These are phyloP conservation scores for Colletotrichum camelliae DNA, from an alignment of 2,329 filamentous ascomycete species.

Conservation along the genomic window DNA sequence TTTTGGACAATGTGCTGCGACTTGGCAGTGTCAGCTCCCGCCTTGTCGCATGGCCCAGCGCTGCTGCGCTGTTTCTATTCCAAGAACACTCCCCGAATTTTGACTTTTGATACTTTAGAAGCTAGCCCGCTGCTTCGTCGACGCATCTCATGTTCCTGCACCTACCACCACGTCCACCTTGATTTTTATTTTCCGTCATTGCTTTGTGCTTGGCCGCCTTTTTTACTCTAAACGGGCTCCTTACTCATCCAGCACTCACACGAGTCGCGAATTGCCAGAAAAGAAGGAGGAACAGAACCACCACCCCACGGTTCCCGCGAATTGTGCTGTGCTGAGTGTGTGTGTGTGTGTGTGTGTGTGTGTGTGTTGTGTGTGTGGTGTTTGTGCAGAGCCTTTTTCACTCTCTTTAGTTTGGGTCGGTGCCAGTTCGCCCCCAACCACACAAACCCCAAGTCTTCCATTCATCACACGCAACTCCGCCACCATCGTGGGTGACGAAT, in stretches of 20 bases:
- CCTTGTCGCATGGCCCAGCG: slow-evolving; percentile 10
- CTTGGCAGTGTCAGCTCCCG: slow-evolving; percentile 22
- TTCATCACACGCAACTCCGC: slow-evolving; percentile 16
- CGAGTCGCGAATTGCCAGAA: background rate
- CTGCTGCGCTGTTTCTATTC: slow-evolving; percentile 10
- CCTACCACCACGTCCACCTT: background rate
- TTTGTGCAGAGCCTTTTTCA: background rate
- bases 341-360: background rate
- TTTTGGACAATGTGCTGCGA: slow-evolving; percentile 11
- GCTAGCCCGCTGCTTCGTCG: background rate
- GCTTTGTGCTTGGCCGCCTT: background rate
- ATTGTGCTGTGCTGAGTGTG: background rate
- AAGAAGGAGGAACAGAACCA: background rate
- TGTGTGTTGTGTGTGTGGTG: background rate
- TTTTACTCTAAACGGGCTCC: background rate
- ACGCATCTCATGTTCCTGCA: slow-evolving; percentile 9
- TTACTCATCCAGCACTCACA: slow-evolving; percentile 7
- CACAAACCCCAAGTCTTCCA: background rate
- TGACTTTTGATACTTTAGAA: slow-evolving; percentile 16
- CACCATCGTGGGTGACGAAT: slow-evolving; percentile 21
- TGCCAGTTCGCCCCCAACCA: background rate
- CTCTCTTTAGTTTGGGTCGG: slow-evolving; percentile 1
- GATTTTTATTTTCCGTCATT: background rate
- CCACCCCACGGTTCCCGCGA: background rate
- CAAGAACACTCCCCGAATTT: slow-evolving; percentile 2